phyloP scores from a whole-genome alignment of 257 asterid genomes.

The Verbena officinalis region DNA sequence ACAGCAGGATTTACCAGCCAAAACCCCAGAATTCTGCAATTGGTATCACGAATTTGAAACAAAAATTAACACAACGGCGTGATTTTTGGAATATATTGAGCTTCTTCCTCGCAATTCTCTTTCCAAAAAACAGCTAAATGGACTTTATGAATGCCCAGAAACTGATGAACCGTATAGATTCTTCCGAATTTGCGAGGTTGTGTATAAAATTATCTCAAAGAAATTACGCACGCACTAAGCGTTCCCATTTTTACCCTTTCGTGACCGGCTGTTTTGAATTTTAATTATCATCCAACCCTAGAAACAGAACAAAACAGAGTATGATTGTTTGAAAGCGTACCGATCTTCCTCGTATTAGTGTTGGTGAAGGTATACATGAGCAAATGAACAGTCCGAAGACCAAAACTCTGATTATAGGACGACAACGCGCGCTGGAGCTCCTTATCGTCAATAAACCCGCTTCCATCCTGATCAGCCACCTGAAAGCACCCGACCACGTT shows the following conservation, averaged over 20 bases:
- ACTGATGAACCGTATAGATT: neutral
- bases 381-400: constrained; percentile 89
- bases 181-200: neutral
- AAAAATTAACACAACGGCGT: no score
- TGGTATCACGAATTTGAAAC: no score
- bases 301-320: neutral
- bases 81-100: neutral
- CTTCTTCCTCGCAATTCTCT: neutral
- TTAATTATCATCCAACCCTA: neutral
- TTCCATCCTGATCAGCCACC: constrained; percentile 88
- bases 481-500: constrained; percentile 71
- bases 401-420: constrained; percentile 72
- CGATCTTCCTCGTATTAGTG: constrained; percentile 72
- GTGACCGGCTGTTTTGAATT: neutral
- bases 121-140: neutral
- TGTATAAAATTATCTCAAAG: neutral
- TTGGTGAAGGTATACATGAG: constrained; percentile 91
- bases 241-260: neutral
- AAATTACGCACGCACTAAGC: neutral
- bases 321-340: constrained; percentile 33
- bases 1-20: no score
- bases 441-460: constrained; percentile 91
- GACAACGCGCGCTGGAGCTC: constrained; percentile 88
- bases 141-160: neutral
- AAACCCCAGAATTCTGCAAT: no score